These are phyloP conservation scores for Phylloporus rhodoxanthus DNA, from an alignment of 768 basidiomycete genomes.

Conservation along the genomic window DNA sequence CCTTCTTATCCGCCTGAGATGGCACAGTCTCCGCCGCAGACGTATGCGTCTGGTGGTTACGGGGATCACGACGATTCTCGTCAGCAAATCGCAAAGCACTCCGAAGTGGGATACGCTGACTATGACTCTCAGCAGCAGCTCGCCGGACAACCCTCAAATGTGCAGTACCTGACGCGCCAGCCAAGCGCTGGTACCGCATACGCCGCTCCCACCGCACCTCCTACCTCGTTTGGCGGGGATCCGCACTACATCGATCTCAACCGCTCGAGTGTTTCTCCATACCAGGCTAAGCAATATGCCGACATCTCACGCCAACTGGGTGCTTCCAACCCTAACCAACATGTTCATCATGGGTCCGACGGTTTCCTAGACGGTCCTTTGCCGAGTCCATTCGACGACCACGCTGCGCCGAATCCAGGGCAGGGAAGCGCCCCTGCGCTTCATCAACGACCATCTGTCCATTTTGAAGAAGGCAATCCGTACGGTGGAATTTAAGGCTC, in stretches of 20 bases:
- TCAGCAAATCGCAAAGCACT: conserved; percentile 20
- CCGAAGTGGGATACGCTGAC: conserved; percentile 13
- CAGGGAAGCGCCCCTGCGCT: conserved; percentile 5
- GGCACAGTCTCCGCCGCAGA: conserved; percentile 1
- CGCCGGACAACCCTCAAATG: conserved; percentile 21
- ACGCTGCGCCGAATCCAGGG: not conserved
- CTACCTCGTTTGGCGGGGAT: conserved; percentile 16
- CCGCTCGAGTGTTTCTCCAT: conserved; percentile 67
- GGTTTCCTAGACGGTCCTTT: conserved; percentile 20
- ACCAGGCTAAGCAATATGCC: conserved; percentile 69
- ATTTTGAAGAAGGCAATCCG: conserved; percentile 61
- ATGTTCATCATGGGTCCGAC: conserved; percentile 9
- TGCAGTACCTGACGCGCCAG: conserved; percentile 18
- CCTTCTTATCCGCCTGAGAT: conserved; percentile 15
- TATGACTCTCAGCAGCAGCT: conserved; percentile 27
- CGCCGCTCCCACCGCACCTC: not conserved
- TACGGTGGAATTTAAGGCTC: conserved; percentile 57
- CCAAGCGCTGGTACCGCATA: conserved; percentile 16
- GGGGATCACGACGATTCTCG: conserved; percentile 25
- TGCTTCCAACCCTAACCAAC: conserved; percentile 18
- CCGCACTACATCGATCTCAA: conserved; percentile 58
- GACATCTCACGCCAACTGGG: conserved; percentile 61
- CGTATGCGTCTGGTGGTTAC: conserved; percentile 5
- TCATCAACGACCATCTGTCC: conserved; percentile 39
- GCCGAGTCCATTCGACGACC: conserved; percentile 29